phyloP scores from a whole-genome alignment of 306 rosid genomes.

The Astragalus glycyphyllos region DNA sequence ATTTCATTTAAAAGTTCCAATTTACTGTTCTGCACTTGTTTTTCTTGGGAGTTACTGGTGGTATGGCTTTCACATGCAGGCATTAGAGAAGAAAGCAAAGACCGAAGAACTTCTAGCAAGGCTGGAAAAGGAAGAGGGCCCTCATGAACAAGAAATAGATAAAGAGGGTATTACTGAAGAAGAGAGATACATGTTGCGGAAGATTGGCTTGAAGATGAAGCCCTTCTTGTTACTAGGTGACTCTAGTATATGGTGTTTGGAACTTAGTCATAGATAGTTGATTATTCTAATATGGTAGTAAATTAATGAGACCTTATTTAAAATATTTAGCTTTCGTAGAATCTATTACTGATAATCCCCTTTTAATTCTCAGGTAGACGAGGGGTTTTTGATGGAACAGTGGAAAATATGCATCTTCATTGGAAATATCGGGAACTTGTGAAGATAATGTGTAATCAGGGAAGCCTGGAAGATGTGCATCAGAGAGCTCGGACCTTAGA shows the following conservation, averaged over 20 bases:
- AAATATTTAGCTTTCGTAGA: conserved; percentile 18
- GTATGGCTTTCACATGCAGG: conserved; percentile 57
- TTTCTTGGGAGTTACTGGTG: conserved; percentile 35
- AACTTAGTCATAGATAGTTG: conserved; percentile 20
- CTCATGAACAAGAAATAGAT: conserved; percentile 72
- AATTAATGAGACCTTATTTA: conserved; percentile 23
- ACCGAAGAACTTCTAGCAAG: conserved; percentile 76
- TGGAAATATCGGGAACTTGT: conserved; percentile 98
- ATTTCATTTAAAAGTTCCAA: conserved; percentile 40
- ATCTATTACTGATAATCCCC: conserved; percentile 35
- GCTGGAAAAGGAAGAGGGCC: conserved; percentile 58
- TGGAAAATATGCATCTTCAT: conserved; percentile 98
- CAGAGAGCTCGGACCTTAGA: conserved; percentile 78
- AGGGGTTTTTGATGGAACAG: conserved; percentile 91
- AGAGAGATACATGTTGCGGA: conserved; percentile 90
- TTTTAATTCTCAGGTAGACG: conserved; percentile 67
- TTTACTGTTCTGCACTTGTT: conserved; percentile 36
- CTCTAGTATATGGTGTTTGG: conserved; percentile 42
- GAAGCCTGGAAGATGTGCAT: conserved; percentile 57
- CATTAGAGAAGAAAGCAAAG: conserved; percentile 67
- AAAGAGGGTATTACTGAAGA: conserved; percentile 87
- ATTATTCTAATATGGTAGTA: conserved; percentile 37
- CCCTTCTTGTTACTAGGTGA: conserved; percentile 92
- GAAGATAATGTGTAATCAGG: conserved; percentile 68
- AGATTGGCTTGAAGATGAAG: conserved; percentile 84